Evolutionary conservation across 2,329 filamentous ascomycete genomes (phyloP), one percentile per base, ranked within the genome.

Genomic region (Apiospora aurea): DNA sequence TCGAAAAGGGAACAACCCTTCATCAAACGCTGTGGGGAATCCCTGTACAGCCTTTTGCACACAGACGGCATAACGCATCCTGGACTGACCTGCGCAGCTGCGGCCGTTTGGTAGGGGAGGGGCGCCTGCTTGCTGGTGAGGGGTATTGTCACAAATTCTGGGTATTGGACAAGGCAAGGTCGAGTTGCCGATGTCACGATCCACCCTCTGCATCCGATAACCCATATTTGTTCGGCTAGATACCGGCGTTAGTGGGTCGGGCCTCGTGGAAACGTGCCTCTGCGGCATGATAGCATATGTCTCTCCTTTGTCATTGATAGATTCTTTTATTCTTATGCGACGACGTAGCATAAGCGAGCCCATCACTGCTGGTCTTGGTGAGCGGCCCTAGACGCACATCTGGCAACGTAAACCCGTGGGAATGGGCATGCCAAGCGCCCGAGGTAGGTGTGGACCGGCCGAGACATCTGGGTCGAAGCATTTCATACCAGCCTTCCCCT

Each of bases 171-270:
- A 18, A 8, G 13, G 34, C 41, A 21, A 18, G n/a, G 21, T 26
- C 29, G 57, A 64, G 57, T 64, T 64, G 57, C 57, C 57, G 57
- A 64, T 41, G 57, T 64, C 34, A 64, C 57, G 57, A 64, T 64
- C 57, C 57, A 64, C 57, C 51, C 29, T 13, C 18, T 21, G 8
- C 53, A n/a, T 11, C 34, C 18, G 34, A 64, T 64, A 64, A 41
- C 57, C 57, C 57, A 64, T 64, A 41, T 64, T 64, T 64, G 57
- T 24, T 64, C 57, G 57, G 57, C 57, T 64, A 64, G 57, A 64
- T 41, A 64, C 57, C 57, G 57, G 10, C n/a, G 57, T 13, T 13
- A n/a, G 57, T 64, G 57, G 57, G 57, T 21, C 53, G 26, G 4
- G 2, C 53, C 53, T 38, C 53, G 53, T 61, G 53, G 53, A 8